Conservation (phyloP, 305 asterid genomes). For the Ilex paraguariensis region DNA sequence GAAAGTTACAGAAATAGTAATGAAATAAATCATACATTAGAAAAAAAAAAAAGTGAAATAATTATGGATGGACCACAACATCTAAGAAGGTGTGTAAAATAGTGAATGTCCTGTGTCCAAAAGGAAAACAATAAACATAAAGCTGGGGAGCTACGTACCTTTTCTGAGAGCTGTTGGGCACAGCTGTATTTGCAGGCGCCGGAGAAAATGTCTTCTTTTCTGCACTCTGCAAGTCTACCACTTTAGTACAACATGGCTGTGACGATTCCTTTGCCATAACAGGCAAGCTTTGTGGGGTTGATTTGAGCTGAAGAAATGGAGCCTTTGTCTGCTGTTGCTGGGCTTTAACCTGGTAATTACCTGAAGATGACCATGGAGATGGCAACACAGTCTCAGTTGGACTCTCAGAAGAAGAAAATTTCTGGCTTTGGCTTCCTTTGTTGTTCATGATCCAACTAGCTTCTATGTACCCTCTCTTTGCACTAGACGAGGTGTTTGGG, state of each 20-base stretch:
- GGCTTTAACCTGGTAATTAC: background rate
- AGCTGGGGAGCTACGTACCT: constrained; percentile 43
- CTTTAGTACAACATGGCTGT: constrained; percentile 41
- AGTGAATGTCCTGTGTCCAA: constrained; percentile 40
- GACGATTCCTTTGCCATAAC: constrained; percentile 48
- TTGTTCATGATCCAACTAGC: background rate
- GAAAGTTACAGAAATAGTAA: background rate
- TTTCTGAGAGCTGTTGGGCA: constrained; percentile 65
- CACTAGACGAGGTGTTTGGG: constrained; percentile 15
- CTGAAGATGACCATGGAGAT: background rate
- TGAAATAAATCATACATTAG: constrained; percentile 5
- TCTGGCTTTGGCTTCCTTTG: background rate
- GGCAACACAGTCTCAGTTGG: background rate
- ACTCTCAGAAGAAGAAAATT: background rate
- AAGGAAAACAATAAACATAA: constrained; percentile 12
- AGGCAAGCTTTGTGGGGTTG: constrained; percentile 26
- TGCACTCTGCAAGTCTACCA: constrained; percentile 39
- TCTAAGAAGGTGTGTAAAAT: background rate
- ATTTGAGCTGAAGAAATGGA: constrained; percentile 33
- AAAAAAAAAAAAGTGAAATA: constrained; percentile 20
- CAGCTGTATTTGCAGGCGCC: constrained; percentile 55
- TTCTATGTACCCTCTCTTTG: constrained; percentile 17
- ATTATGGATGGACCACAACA: constrained; percentile 1
- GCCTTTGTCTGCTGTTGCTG: constrained; percentile 6
- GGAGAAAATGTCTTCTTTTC: constrained; percentile 59